Percentiles rank a stretch among this genome's conserved stretches.
Conservation (phyloP, 257 asterid species). For the Solanum appendiculatum region DNA sequence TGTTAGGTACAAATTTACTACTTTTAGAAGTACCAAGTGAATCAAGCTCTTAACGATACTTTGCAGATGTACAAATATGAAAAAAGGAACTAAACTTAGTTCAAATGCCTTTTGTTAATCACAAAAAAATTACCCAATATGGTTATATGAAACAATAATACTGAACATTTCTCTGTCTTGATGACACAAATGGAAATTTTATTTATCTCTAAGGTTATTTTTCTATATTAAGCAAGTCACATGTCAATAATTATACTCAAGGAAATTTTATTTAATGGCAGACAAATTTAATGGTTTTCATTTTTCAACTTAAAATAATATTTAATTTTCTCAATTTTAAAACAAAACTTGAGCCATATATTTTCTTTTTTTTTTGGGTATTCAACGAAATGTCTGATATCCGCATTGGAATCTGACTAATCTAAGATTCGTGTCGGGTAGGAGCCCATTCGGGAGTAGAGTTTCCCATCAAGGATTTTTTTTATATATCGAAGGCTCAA, state of each 20-base stretch:
- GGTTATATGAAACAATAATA: neutral
- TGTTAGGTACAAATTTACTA: neutral
- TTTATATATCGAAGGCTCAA: too few species aligned
- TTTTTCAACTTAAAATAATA: neutral
- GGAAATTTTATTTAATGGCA: too few species aligned
- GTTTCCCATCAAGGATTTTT: neutral
- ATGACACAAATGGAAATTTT: neutral
- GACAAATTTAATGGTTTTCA: neutral
- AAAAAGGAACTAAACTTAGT: neutral
- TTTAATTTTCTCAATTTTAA: neutral
- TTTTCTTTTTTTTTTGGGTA: too few species aligned
- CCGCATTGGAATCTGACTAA: too few species aligned
- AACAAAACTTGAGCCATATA: neutral
- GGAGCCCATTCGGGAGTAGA: neutral
- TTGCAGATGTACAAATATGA: neutral
- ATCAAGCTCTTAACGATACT: neutral
- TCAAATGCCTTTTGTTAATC: neutral
- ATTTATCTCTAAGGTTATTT: neutral
- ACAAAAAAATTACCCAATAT: neutral
- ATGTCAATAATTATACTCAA: neutral
- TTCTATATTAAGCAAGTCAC: neutral
- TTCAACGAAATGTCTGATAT: fast-evolving
- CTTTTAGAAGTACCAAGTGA: neutral
- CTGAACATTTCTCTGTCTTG: neutral
- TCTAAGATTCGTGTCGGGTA: fast-evolving